Conservation (phyloP, 495 filamentous ascomycete genomes). For the Neurospora hispaniola region DNA sequence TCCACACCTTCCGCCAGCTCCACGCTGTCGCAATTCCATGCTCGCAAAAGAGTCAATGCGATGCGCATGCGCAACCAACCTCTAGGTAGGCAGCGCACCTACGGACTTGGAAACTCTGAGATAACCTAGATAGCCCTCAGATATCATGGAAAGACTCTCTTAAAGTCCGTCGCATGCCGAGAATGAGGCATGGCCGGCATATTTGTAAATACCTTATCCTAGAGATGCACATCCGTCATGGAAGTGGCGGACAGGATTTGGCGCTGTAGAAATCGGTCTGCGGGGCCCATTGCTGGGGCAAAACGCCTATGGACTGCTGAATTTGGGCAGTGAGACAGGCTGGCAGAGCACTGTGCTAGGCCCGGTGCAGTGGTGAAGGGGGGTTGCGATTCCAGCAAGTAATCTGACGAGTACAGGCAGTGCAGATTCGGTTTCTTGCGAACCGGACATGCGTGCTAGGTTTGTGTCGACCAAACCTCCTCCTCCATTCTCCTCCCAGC, state of each 20-base stretch:
- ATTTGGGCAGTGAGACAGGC: not conserved
- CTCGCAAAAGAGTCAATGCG: not conserved
- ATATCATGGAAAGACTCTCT: not conserved
- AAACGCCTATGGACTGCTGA: not conserved
- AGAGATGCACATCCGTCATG: not conserved
- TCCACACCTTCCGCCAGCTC: not conserved
- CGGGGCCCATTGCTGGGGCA: not conserved
- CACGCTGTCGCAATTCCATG: not conserved
- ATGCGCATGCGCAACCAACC: not conserved
- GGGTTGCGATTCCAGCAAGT: not conserved
- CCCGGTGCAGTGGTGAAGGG: not conserved
- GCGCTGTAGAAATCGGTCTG: not conserved
- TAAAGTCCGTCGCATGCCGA: not conserved
- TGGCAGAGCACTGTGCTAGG: not conserved
- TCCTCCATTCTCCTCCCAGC: not conserved
- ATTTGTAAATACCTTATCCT: not conserved
- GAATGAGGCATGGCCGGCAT: not conserved
- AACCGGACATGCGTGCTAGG: not conserved
- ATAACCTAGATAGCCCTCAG: not conserved
- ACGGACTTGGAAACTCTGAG: not conserved
- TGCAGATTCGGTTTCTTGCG: not conserved
- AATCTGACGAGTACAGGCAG: not conserved
- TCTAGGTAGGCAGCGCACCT: not conserved
- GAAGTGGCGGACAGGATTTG: not conserved
- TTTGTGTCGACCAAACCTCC: not conserved